Conservation (phyloP, 2,329 filamentous ascomycete genomes). For the Penicillium expansum region DNA sequence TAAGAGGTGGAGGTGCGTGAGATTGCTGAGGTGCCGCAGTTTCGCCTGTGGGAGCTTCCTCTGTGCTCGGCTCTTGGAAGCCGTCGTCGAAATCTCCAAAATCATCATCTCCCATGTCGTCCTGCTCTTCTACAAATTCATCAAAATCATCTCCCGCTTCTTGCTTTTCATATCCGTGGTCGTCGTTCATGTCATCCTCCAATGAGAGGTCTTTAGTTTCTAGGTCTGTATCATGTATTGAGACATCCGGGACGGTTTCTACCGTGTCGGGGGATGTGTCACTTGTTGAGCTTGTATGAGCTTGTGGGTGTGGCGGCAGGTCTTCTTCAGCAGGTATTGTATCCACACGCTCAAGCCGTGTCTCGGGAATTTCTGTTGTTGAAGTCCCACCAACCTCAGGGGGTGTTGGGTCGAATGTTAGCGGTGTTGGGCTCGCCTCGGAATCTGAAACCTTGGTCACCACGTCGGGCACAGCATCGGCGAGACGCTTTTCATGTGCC, state of each 20-base stretch:
- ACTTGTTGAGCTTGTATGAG: constrained; percentile 41
- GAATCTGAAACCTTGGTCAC: constrained; percentile 50
- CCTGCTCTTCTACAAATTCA: constrained; percentile 53
- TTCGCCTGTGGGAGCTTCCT: constrained; percentile 22
- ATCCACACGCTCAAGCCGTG: constrained; percentile 46
- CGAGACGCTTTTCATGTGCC: constrained; percentile 55
- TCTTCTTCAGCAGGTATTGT: constrained; percentile 37
- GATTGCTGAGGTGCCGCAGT: constrained; percentile 23
- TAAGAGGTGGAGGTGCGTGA: constrained; percentile 37
- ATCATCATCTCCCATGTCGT: constrained; percentile 51
- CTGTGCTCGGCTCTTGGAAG: constrained; percentile 54
- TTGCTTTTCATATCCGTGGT: constrained; percentile 50
- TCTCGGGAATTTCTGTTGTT: constrained; percentile 40
- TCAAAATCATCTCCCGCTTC: constrained; percentile 58
- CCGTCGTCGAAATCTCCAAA: constrained; percentile 66
- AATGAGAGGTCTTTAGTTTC: constrained; percentile 51
- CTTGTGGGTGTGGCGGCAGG: constrained; percentile 30
- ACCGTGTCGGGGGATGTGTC: constrained; percentile 46
- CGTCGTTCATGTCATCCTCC: constrained; percentile 49
- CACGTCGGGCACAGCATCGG: constrained; percentile 60
- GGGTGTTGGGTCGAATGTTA: constrained; percentile 20
- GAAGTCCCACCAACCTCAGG: constrained; percentile 16
- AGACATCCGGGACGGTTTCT: constrained; percentile 45
- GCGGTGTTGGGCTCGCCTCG: constrained; percentile 29
- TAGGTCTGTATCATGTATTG: constrained; percentile 50